phyloP scores from a whole-genome alignment of 768 basidiomycete species.

The Boletus rubropictus region DNA sequence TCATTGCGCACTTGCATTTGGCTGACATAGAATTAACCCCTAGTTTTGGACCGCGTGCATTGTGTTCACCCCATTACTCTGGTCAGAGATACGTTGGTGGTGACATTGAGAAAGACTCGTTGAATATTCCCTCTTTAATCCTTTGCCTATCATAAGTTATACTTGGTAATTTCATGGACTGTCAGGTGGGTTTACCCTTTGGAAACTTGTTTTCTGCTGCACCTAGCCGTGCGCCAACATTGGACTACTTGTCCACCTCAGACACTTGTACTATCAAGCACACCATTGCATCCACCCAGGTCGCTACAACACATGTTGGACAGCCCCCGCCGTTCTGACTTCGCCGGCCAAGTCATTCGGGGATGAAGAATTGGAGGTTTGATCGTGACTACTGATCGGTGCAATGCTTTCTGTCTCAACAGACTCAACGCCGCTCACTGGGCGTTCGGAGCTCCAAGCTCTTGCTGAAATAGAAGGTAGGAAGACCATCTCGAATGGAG shows the following conservation, averaged over 20 bases:
- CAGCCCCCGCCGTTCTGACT: neutral
- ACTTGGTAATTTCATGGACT: conserved; percentile 1
- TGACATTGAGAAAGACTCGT: conserved; percentile 5
- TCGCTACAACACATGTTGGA: neutral
- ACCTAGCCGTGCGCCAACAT: too few relatives aligned
- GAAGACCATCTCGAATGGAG: neutral
- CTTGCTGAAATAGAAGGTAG: neutral
- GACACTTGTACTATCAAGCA: neutral
- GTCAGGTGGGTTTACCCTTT: neutral
- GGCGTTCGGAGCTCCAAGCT: neutral
- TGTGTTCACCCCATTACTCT: conserved; percentile 85
- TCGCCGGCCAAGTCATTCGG: neutral
- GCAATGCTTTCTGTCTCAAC: neutral
- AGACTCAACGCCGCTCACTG: neutral
- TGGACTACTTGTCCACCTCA: neutral
- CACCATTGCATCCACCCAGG: neutral
- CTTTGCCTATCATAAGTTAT: conserved; percentile 4
- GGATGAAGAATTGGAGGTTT: neutral
- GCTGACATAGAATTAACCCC: neutral
- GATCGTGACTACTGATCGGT: neutral
- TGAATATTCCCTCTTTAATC: neutral
- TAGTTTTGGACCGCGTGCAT: conserved; percentile 88
- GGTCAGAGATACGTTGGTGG: conserved; percentile 84
- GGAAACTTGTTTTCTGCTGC: neutral
- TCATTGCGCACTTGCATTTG: neutral